phyloP scores from a whole-genome alignment of 1,139 yeast genomes.

The Arxiozyma slooffiae region DNA sequence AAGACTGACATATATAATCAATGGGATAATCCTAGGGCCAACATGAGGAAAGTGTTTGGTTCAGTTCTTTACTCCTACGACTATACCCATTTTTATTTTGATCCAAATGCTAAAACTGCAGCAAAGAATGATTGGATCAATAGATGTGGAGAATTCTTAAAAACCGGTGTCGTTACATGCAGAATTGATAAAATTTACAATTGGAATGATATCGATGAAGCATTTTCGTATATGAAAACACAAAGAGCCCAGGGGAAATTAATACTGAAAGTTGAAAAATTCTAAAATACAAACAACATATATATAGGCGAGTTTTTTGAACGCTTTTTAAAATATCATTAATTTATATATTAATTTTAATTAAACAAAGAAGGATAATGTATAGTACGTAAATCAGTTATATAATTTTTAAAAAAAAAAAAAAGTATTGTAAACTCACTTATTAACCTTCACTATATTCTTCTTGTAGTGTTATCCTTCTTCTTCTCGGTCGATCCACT shows the following conservation, averaged over 20 bases:
- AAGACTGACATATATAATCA: slow-evolving; percentile 30
- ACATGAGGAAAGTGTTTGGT: slow-evolving; percentile 33
- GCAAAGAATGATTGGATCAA: slow-evolving; percentile 29
- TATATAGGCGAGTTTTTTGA: background rate
- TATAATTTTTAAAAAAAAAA: too few relatives aligned
- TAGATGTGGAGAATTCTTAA: slow-evolving; percentile 36
- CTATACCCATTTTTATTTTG: slow-evolving; percentile 31
- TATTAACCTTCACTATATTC: background rate
- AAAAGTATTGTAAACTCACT: background rate
- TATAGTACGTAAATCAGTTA: too few relatives aligned
- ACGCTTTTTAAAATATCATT: background rate
- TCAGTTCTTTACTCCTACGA: slow-evolving; percentile 30
- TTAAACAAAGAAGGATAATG: background rate
- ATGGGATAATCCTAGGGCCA: slow-evolving; percentile 33
- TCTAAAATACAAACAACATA: slow-evolving; percentile 14
- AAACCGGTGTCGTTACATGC: slow-evolving; percentile 35
- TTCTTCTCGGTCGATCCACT: background rate
- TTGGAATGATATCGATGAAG: slow-evolving; percentile 45
- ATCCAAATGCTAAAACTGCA: slow-evolving; percentile 25
- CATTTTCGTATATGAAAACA: slow-evolving; percentile 40
- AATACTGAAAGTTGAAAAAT: slow-evolving; percentile 36
- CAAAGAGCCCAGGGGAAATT: slow-evolving; percentile 62
- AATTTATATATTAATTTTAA: background rate
- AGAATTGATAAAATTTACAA: slow-evolving; percentile 46
- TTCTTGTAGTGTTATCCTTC: background rate